Base-by-base conservation (phyloP, 140 eudicot genomes). In the Anethum foeniculum region DNA sequence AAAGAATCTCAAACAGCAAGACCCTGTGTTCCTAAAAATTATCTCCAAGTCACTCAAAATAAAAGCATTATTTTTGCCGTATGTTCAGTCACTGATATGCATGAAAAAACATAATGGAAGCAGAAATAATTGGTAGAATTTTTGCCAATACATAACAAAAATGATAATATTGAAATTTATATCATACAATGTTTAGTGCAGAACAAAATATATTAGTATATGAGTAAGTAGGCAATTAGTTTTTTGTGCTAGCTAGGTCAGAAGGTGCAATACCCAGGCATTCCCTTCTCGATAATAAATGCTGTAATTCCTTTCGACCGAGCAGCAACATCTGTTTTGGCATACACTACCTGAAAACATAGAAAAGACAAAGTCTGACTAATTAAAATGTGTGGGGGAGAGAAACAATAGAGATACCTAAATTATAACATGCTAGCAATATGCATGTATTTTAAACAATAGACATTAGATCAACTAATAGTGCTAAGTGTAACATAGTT, bases 221-320 rank as follows among this genome's bases (percentile, higher is more conserved):
- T 7, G 38, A 34, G 41, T 82, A 83, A 75, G 68, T 7, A 68
- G 39, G 51, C 30, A 15, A 13, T 52, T 46, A 43, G 34, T 43
- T 67, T 77, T 78, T n/a, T n/a, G 67, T 18, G 74, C 23, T 67
- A 56, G 36, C 46, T 78, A 36, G 81, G 79, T 81, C 27, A 62
- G 28, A 82, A 82, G 80, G 21, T 76, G 69, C 80, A 75, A 27
- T 95, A 95, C 98, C 99, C 98, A 21, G 98, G 89, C 98, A 96
- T 91, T 75, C 95, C 98, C 88, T 96, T 96, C 86, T 93, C 99
- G 38, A 93, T 96, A 71, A 96, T 91, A 82, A 96, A 96, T 23
- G 99, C 93, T 25, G 99, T 96, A 64, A 96, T 96, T 88, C 99
- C 99, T 87, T 93, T 96, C 19, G 99, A 88, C 28, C 79, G 87